Evolutionary conservation across 805 yeast genomes (phyloP).

Genomic region (Starmera quercuum): DNA sequence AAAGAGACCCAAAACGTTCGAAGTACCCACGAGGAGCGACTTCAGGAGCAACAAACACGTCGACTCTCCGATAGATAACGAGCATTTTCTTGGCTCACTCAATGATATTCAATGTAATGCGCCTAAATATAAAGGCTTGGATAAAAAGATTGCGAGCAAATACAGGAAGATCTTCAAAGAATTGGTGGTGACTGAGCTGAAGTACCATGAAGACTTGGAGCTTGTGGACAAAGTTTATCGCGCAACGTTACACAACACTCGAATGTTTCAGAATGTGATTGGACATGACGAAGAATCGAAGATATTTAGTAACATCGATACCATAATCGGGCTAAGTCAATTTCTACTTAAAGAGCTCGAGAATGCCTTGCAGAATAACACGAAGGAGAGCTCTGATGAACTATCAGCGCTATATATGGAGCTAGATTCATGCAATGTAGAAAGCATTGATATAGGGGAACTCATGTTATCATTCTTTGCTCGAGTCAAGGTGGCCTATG

Average conservation of each 20-base stretch:
- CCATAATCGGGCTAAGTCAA: conserved; percentile 29
- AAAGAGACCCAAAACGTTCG: conserved; percentile 2
- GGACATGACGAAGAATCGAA: conserved; percentile 26
- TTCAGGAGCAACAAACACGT: conserved; percentile 20
- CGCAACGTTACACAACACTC: conserved; percentile 22
- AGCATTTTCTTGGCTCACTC: conserved; percentile 12
- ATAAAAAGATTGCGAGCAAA: conserved; percentile 2
- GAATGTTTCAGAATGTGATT: conserved; percentile 23
- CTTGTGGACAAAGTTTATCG: conserved; percentile 25
- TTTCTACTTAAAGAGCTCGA: conserved; percentile 18
- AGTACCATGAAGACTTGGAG: conserved; percentile 23
- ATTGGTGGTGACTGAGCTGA: conserved; percentile 26
- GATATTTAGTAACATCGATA: conserved; percentile 36
- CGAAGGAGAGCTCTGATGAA: conserved; percentile 1
- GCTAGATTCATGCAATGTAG: conserved; percentile 5
- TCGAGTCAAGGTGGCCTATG: conserved; percentile 26
- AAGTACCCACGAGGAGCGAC: conserved; percentile 20
- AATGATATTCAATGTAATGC: conserved; percentile 6
- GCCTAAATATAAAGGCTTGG: conserved; percentile 1
- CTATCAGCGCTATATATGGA: conserved; percentile 4
- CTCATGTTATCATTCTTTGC: conserved; percentile 22
- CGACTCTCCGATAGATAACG: conserved; percentile 27
- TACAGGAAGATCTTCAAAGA: conserved; percentile 18
- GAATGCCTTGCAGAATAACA: conserved; percentile 1
- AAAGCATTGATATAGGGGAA: conserved; percentile 20